Base-by-base conservation (phyloP, 2,329 filamentous ascomycete genomes). In the Alternaria infectoria region DNA sequence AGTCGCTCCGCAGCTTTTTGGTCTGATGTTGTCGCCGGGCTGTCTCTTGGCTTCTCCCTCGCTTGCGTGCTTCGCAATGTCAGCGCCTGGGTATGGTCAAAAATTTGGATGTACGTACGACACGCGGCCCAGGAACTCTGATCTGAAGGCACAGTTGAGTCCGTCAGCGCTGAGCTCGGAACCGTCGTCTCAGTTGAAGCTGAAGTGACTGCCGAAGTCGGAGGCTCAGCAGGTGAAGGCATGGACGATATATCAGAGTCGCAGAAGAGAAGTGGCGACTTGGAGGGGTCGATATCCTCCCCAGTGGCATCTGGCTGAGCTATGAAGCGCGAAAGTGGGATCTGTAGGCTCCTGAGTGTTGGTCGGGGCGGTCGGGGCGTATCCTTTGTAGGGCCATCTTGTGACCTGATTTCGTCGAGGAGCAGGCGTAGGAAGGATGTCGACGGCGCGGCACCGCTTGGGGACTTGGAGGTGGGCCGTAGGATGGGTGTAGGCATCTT, bases 401-500 rank as follows among this genome's bases (percentile, higher is more conserved):
- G 36, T 28, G 19, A 32, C 62, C 64, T 70, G 61, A 78, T 73
- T 40, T 77, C 73, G 17, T 75, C 67, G 15, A 78, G 68, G 7
- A 79, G 68, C 19, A 69, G 62, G 28, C 72, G 66, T 12, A 78
- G 69, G 15, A 74, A 59, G 5, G 71, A 72, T 10, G 62, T 51
- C 21, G 69, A 64, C 8, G 69, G 69, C 7, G 57, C 71, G 10
- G 57, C 19, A 25, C 59, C 66, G 13, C 52, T 32, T 43, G 59
- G 45, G n/a, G 44, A 43, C 21, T 28, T 49, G 30, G 28, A 46
- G 47, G 59, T 64, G 44, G 69, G 25, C 11, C 36, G 64, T n/a
- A 55, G 62, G 9, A 54, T 52, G 47, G 74, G 74, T 61, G 68
- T 72, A 70, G 68, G 47, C 75, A 78, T 77, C 51, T 30, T 70